phyloP scores from a whole-genome alignment of 2,329 filamentous ascomycete genomes.

The Fusarium pseudocircinatum region DNA sequence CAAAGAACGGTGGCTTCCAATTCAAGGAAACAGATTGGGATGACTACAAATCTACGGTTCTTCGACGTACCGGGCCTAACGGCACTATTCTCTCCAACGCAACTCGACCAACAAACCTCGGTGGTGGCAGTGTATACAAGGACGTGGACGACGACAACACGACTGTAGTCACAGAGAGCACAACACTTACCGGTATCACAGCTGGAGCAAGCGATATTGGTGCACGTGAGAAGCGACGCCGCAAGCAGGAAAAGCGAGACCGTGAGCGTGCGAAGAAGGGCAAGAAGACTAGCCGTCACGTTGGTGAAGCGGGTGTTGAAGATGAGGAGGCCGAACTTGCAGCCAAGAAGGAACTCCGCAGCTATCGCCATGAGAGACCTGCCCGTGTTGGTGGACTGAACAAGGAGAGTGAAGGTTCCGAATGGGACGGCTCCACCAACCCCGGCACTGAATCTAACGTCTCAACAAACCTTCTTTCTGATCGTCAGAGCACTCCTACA shows the following conservation, averaged over 20 bases:
- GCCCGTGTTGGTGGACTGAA: conserved; percentile 92
- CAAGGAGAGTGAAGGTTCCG: conserved; percentile 78
- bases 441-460: conserved; percentile 71
- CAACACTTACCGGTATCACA: conserved; percentile 64
- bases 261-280: conserved; percentile 52
- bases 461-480: conserved; percentile 67
- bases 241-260: conserved; percentile 61
- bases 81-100: conserved; percentile 86
- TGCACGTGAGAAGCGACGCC: conserved; percentile 65
- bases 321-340: conserved; percentile 72
- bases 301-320: conserved; percentile 68
- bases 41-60: conserved; percentile 95
- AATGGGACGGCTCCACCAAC: conserved; percentile 79
- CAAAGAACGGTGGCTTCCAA: conserved; percentile 92
- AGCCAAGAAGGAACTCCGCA: conserved; percentile 75
- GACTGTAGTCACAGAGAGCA: conserved; percentile 58
- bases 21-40: conserved; percentile 93
- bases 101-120: conserved; percentile 82
- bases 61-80: conserved; percentile 88
- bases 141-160: conserved; percentile 66
- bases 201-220: conserved; percentile 65
- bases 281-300: conserved; percentile 58
- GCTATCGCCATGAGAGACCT: conserved; percentile 86
- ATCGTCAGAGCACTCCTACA: conserved; percentile 67
- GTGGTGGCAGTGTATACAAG: conserved; percentile 87